These are phyloP conservation scores for Orbilia blumenaviensis DNA, from an alignment of 2,329 filamentous ascomycete species.

Conservation along the genomic window DNA sequence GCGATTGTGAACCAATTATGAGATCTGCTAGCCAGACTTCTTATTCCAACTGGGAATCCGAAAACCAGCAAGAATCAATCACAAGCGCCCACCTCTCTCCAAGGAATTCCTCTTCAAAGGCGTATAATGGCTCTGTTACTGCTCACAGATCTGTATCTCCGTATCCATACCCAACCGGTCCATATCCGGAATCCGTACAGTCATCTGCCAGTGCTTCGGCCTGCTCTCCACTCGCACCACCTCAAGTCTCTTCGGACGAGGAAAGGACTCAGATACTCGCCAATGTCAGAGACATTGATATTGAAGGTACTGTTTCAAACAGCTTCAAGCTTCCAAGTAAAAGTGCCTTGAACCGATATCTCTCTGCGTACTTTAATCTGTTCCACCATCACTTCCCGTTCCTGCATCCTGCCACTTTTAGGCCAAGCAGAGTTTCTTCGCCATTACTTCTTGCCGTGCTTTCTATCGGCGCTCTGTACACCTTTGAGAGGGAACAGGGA, in stretches of 20 bases:
- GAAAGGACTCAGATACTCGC: slow-evolving; percentile 86
- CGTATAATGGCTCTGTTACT: slow-evolving; percentile 34
- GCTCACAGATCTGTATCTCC: slow-evolving; percentile 50
- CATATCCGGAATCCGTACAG: slow-evolving; percentile 50
- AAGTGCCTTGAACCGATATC: slow-evolving; percentile 84
- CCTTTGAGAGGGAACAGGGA: slow-evolving; percentile 92
- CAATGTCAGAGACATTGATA: slow-evolving; percentile 82
- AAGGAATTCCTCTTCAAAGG: slow-evolving; percentile 34
- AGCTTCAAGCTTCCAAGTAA: slow-evolving; percentile 87
- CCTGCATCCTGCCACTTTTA: slow-evolving; percentile 89
- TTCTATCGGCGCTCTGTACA: slow-evolving; percentile 94
- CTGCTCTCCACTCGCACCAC: slow-evolving; percentile 73
- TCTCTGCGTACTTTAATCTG: slow-evolving; percentile 94
- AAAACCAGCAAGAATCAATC: slow-evolving; percentile 43
- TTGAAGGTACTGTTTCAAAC: slow-evolving; percentile 81
- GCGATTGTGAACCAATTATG: slow-evolving; percentile 53
- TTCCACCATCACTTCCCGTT: slow-evolving; percentile 98
- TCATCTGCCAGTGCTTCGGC: slow-evolving; percentile 59
- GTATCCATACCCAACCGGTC: slow-evolving; percentile 47
- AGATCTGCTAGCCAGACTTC: slow-evolving; percentile 52
- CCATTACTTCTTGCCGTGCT: slow-evolving; percentile 87
- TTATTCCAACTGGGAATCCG: slow-evolving; percentile 53
- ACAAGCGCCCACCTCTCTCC: slow-evolving; percentile 49
- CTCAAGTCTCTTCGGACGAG: slow-evolving; percentile 83
- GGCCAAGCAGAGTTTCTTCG: slow-evolving; percentile 79